A percentile compares a stretch with the other conserved stretches of the same genome.
Conservation (phyloP, 306 rosid species). For the Medicago ruthenica region DNA sequence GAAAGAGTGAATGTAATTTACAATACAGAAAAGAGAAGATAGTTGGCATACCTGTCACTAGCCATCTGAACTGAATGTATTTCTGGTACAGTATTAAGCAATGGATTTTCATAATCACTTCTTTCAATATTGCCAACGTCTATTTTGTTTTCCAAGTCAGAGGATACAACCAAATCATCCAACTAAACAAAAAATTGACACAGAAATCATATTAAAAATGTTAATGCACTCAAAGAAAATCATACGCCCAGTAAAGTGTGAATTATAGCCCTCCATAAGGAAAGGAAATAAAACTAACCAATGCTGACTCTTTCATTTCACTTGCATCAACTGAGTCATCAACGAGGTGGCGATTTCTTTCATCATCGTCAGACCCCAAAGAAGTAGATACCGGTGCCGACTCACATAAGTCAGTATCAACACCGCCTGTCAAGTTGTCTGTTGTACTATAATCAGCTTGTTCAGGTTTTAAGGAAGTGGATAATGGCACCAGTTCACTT, state of each 20-base stretch:
- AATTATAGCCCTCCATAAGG: slow-evolving; percentile 5
- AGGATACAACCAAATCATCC: slow-evolving; percentile 41
- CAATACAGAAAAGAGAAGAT: slow-evolving; percentile 32
- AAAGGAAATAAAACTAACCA: slow-evolving; percentile 45
- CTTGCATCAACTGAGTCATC: slow-evolving; percentile 46
- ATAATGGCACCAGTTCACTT: slow-evolving; percentile 30
- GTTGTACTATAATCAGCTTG: neutral
- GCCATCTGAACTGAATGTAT: slow-evolving; percentile 41
- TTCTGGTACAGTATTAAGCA: slow-evolving; percentile 40
- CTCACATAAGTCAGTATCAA: slow-evolving; percentile 10
- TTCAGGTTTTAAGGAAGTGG: slow-evolving; percentile 26
- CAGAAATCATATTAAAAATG: slow-evolving; percentile 40
- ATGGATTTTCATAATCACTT: slow-evolving; percentile 42
- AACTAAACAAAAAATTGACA: slow-evolving; percentile 48
- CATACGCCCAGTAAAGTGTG: slow-evolving; percentile 5
- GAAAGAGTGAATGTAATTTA: slow-evolving; percentile 30
- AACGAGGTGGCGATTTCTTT: slow-evolving; percentile 25
- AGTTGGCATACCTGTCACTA: slow-evolving; percentile 50
- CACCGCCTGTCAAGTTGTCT: slow-evolving; percentile 1
- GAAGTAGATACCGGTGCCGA: slow-evolving; percentile 1
- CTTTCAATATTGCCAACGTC: slow-evolving; percentile 20
- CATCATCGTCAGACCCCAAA: slow-evolving; percentile 43
- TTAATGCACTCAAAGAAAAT: slow-evolving; percentile 32
- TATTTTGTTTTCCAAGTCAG: slow-evolving; percentile 45
- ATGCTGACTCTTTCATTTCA: slow-evolving; percentile 36